Percentiles rank a stretch among this genome's conserved stretches.
Evolutionary conservation across 2,329 filamentous ascomycete species (phyloP).

Genomic region (Zymoseptoria pseudotritici): DNA sequence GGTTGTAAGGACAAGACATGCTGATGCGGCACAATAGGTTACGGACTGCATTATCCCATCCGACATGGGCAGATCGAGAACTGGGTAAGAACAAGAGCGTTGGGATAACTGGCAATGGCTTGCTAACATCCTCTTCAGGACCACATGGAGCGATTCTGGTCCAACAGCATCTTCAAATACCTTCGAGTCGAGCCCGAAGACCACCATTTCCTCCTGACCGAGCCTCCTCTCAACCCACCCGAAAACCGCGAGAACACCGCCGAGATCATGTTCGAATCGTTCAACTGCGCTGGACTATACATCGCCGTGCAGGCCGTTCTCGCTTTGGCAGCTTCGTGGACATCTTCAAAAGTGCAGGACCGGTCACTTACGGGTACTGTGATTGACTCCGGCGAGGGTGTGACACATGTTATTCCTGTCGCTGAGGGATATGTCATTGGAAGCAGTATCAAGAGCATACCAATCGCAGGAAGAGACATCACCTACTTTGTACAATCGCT

Average conservation of each 20-base stretch:
- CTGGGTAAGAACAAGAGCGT: constrained; percentile 55
- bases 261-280: constrained; percentile 99
- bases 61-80: constrained; percentile 98
- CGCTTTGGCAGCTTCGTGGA: constrained; percentile 95
- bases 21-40: constrained; percentile 53
- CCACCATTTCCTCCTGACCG: constrained; percentile 95
- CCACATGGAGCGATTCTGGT: constrained; percentile 99
- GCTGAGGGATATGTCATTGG: constrained; percentile 98
- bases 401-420: constrained; percentile 97
- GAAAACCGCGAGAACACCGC: constrained; percentile 99
- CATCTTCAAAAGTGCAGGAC: constrained; percentile 94
- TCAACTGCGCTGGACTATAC: constrained; percentile 98
- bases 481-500: constrained; percentile 98
- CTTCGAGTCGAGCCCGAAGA: constrained; percentile 96
- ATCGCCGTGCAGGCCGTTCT: constrained; percentile 97
- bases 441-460: constrained; percentile 97
- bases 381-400: constrained; percentile 96
- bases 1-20: background rate
- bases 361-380: constrained; percentile 94
- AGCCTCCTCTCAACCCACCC: constrained; percentile 95
- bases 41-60: constrained; percentile 95
- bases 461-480: constrained; percentile 94
- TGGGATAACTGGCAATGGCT: background rate
- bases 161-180: constrained; percentile 99
- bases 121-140: constrained; percentile 51